These are phyloP conservation scores for Ramularia endophylla DNA, from an alignment of 2,329 filamentous ascomycete genomes.

Conservation along the genomic window DNA sequence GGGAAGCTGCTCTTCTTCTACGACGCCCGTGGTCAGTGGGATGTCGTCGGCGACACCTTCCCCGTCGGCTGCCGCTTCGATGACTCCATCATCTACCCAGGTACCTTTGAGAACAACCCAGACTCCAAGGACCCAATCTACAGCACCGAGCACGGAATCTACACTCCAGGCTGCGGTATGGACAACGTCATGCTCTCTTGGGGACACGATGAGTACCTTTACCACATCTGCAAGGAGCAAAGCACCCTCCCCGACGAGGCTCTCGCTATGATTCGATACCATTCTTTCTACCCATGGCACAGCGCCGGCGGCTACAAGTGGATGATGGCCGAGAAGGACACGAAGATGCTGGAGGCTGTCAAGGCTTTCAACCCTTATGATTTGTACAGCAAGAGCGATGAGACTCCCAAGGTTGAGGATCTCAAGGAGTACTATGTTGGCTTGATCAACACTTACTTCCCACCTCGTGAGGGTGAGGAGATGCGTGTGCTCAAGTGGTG, in stretches of 20 bases:
- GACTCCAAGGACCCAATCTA: conserved; percentile 68
- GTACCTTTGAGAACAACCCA: conserved; percentile 71
- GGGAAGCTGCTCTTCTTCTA: conserved; percentile 78
- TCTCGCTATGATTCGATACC: conserved; percentile 88
- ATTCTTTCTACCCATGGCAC: conserved; percentile 93
- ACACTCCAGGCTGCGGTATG: conserved; percentile 69
- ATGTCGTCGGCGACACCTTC: conserved; percentile 84
- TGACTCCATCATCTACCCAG: conserved; percentile 70
- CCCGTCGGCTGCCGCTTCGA: conserved; percentile 72
- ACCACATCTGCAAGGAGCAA: conserved; percentile 81
- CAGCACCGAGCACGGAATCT: conserved; percentile 72
- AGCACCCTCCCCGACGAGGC: conserved; percentile 71
- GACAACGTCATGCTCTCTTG: conserved; percentile 86
- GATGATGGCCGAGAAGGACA: conserved; percentile 78
- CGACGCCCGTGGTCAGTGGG: conserved; percentile 83
- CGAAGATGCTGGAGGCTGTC: conserved; percentile 73
- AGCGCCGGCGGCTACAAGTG: conserved; percentile 70
- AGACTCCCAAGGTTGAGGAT: conserved; percentile 66
- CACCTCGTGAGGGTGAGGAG: conserved; percentile 28
- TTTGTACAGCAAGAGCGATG: conserved; percentile 86
- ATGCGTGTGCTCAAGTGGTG: conserved; percentile 63
- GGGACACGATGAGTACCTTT: conserved; percentile 86
- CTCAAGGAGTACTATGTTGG: conserved; percentile 74
- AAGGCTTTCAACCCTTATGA: conserved; percentile 88
- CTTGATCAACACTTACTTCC: conserved; percentile 62